Evolutionary conservation across 306 rosid genomes (phyloP).

Genomic region (Quercus parvula): DNA sequence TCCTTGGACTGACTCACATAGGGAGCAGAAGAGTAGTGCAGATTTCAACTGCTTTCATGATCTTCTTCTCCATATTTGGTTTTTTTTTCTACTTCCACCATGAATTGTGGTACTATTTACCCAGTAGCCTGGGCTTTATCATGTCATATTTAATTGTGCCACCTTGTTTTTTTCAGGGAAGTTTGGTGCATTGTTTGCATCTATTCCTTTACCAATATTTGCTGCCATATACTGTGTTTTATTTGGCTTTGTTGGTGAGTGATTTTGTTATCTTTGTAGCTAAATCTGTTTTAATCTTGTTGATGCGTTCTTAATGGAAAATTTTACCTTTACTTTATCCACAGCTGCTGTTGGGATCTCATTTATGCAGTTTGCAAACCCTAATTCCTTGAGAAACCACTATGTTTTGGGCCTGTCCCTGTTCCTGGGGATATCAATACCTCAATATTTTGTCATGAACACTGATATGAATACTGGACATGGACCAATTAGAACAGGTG

Average conservation of each 20-base stretch:
- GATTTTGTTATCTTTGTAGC: neutral
- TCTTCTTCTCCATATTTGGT: conserved; percentile 93
- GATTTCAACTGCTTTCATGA: conserved; percentile 87
- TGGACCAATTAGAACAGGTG: conserved; percentile 77
- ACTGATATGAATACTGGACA: conserved; percentile 58
- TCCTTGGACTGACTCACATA: conserved; percentile 83
- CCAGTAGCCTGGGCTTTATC: neutral
- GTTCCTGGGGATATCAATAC: conserved; percentile 84
- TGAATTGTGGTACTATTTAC: neutral
- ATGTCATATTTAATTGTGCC: conserved; percentile 4
- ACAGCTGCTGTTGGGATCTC: conserved; percentile 92
- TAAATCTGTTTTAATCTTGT: neutral
- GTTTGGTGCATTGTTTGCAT: conserved; percentile 93
- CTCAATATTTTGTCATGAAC: conserved; percentile 73
- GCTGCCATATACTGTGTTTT: conserved; percentile 90
- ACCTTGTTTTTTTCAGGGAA: conserved; percentile 59
- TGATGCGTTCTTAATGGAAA: neutral
- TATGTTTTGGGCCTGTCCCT: conserved; percentile 75
- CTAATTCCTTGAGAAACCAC: conserved; percentile 77
- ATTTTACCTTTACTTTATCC: conserved; percentile 1
- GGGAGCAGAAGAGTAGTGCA: conserved; percentile 98
- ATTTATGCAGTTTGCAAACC: conserved; percentile 56
- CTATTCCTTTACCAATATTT: conserved; percentile 83
- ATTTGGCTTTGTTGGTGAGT: conserved; percentile 81
- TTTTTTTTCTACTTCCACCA: conserved; percentile 21